Evolutionary conservation across 768 basidiomycete genomes (phyloP).

Genomic region (Phanerochaete carnosa): DNA sequence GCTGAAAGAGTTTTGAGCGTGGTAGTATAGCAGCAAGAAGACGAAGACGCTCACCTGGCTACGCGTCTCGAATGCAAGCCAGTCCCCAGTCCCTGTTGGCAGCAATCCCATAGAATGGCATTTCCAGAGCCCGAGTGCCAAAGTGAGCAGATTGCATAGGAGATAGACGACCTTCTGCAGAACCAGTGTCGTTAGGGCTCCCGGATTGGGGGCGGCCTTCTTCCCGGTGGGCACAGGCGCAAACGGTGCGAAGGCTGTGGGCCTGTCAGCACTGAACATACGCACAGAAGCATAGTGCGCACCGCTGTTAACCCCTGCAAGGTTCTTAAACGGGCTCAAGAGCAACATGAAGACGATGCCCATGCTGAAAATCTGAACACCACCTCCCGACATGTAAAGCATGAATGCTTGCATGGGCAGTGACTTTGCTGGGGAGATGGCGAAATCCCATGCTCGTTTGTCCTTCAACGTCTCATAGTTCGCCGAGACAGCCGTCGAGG

Average conservation of each 20-base stretch:
- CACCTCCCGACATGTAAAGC: slow-evolving; percentile 97
- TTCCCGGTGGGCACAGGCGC: slow-evolving; percentile 46
- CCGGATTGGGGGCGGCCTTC: slow-evolving; percentile 27
- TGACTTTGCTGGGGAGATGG: slow-evolving; percentile 80
- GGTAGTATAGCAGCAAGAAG: not conserved
- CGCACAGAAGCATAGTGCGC: slow-evolving; percentile 23
- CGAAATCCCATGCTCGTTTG: slow-evolving; percentile 83
- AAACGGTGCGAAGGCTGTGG: slow-evolving; percentile 67
- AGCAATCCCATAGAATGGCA: slow-evolving; percentile 90
- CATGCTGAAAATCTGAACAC: slow-evolving; percentile 95
- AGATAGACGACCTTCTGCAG: slow-evolving; percentile 73
- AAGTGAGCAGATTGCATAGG: slow-evolving; percentile 70
- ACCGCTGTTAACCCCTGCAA: slow-evolving; percentile 79
- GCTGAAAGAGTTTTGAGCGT: not conserved
- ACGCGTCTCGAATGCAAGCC: slow-evolving; percentile 90
- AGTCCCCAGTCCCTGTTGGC: slow-evolving; percentile 89
- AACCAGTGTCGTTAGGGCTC: slow-evolving; percentile 47
- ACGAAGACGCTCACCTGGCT: slow-evolving; percentile 30
- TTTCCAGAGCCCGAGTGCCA: slow-evolving; percentile 88
- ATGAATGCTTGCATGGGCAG: slow-evolving; percentile 98
- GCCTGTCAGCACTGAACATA: not conserved
- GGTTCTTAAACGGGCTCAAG: slow-evolving; percentile 79
- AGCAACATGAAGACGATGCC: slow-evolving; percentile 95
- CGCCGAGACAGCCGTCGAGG: slow-evolving; percentile 34
- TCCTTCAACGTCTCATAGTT: slow-evolving; percentile 69